Evolutionary conservation across 495 filamentous ascomycete species (phyloP).

Genomic region (Penicillium coprophilum): DNA sequence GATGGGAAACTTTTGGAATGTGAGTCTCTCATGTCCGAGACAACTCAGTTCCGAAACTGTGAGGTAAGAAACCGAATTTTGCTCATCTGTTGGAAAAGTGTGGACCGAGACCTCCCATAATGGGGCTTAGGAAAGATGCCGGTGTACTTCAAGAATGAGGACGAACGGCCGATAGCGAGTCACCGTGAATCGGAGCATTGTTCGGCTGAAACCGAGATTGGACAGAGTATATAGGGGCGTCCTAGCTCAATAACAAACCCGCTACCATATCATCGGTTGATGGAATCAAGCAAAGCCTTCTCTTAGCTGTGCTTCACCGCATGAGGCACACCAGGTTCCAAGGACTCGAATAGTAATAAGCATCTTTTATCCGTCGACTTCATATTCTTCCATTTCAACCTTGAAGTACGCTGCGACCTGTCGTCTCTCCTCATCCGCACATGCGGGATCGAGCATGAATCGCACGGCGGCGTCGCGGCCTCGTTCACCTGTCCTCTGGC

Average conservation of each 20-base stretch:
- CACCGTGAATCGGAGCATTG: neutral
- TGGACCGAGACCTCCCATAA: neutral
- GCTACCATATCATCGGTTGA: neutral
- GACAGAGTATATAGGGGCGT: neutral
- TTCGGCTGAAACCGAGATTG: neutral
- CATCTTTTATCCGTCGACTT: slow-evolving; percentile 34
- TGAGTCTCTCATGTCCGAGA: neutral
- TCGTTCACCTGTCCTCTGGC: slow-evolving; percentile 48
- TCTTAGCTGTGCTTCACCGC: neutral
- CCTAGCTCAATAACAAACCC: neutral
- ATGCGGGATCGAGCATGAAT: slow-evolving; percentile 83
- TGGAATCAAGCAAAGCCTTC: neutral
- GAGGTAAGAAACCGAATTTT: neutral
- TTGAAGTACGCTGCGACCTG: slow-evolving; percentile 67
- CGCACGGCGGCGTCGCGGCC: slow-evolving; percentile 76
- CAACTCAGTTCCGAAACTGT: neutral
- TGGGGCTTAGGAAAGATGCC: neutral
- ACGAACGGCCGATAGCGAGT: neutral
- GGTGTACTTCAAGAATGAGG: neutral
- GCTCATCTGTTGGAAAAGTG: neutral
- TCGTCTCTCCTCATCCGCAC: slow-evolving; percentile 68
- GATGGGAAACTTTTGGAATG: neutral
- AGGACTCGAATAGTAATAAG: neutral
- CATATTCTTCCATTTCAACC: slow-evolving; percentile 72
- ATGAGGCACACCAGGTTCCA: neutral